Percentiles rank a stretch among this genome's conserved stretches.
Evolutionary conservation across 208 protist species (phyloP).

Genomic region (Trypanosoma scelopori): DNA sequence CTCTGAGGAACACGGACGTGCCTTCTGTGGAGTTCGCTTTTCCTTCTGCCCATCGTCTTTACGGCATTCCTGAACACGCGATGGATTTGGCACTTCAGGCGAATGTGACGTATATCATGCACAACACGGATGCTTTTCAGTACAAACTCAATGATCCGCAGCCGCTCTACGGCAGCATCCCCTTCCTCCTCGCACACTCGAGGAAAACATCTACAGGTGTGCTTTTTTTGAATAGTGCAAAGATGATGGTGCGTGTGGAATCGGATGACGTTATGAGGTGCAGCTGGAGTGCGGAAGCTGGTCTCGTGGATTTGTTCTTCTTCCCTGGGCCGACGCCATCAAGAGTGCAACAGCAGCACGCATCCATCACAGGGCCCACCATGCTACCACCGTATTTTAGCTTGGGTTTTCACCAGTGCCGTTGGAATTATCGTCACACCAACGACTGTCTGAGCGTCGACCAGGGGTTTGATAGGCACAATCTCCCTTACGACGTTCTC

Average conservation of each 20-base stretch:
- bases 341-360: conserved; percentile 92
- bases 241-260: conserved; percentile 60
- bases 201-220: conserved; percentile 63
- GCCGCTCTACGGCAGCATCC: conserved; percentile 96
- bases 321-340: conserved; percentile 90
- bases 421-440: conserved; percentile 97
- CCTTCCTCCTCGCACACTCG: conserved; percentile 93
- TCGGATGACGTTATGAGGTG: conserved; percentile 40
- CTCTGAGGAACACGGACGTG: conserved; percentile 7
- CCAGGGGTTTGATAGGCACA: conserved; percentile 92
- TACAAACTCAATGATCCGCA: conserved; percentile 95
- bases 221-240: conserved; percentile 96
- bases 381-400: conserved; percentile 95
- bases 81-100: conserved; percentile 82
- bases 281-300: conserved; percentile 93
- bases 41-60: conserved; percentile 75
- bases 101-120: conserved; percentile 92
- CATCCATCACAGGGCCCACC: conserved; percentile 91
- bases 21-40: conserved; percentile 36
- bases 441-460: conserved; percentile 90
- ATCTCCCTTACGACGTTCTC: conserved; percentile 98
- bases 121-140: conserved; percentile 98
- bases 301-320: conserved; percentile 96
- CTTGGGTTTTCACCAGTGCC: conserved; percentile 98
- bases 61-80: conserved; percentile 97